Evolutionary conservation across 306 rosid species (phyloP).

Genomic region (Trifolium dubium): DNA sequence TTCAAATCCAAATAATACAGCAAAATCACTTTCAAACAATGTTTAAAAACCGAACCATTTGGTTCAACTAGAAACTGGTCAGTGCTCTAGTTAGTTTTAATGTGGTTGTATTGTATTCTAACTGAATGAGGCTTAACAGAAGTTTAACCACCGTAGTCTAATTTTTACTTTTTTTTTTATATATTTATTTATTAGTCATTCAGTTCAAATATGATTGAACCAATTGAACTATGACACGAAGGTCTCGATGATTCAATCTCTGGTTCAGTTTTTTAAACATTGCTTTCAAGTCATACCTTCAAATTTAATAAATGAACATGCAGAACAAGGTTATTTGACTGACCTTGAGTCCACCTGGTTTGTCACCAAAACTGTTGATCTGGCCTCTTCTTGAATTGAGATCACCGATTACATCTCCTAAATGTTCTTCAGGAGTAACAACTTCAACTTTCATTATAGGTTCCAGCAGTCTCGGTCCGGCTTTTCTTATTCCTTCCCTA

Average conservation of each 20-base stretch:
- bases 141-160: too few species aligned
- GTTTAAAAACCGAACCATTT: too few species aligned
- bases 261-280: neutral
- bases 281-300: constrained; percentile 12
- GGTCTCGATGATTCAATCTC: too few species aligned
- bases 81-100: too few species aligned
- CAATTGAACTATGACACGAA: too few species aligned
- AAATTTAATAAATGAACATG: constrained; percentile 23
- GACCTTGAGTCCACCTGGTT: constrained; percentile 98
- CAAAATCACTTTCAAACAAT: constrained; percentile 8
- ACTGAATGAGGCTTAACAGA: too few species aligned
- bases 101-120: too few species aligned
- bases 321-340: constrained; percentile 27
- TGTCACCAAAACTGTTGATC: constrained; percentile 92
- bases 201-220: too few species aligned
- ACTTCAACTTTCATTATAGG: constrained; percentile 97
- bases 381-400: constrained; percentile 99
- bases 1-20: neutral
- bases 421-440: constrained; percentile 93
- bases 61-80: too few species aligned
- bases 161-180: too few species aligned
- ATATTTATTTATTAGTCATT: too few species aligned
- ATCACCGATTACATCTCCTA: constrained; percentile 97
- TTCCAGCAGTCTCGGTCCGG: constrained; percentile 91
- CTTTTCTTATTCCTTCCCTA: constrained; percentile 80